These are phyloP conservation scores for Eimeria brunetti DNA, from an alignment of 169 alveolate species.

Conservation along the genomic window DNA sequence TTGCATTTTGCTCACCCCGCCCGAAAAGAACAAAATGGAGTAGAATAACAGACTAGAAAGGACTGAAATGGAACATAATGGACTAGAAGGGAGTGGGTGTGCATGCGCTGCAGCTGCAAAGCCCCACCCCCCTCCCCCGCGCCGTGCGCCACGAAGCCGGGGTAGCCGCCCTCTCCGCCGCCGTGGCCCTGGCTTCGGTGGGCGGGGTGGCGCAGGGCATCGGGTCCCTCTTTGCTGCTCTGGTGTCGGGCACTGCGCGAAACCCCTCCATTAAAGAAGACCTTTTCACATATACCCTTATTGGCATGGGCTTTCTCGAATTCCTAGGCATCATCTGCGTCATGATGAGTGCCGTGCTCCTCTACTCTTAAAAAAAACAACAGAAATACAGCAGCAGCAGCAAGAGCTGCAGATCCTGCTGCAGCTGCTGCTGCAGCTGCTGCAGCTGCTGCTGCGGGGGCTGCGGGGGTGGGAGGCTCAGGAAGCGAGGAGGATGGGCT, in stretches of 20 bases:
- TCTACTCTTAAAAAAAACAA: constrained; percentile 90
- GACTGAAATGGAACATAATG: too few relatives aligned
- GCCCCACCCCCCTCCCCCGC: background rate
- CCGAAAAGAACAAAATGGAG: too few relatives aligned
- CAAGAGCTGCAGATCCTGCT: too few relatives aligned
- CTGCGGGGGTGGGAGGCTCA: too few relatives aligned
- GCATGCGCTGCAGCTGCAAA: background rate
- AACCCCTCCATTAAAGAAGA: constrained; percentile 94
- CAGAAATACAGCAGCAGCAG: too few relatives aligned
- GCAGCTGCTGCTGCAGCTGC: too few relatives aligned
- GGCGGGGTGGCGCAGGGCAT: constrained; percentile 93
- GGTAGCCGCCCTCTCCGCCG: constrained; percentile 82
- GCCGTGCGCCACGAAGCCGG: constrained; percentile 80
- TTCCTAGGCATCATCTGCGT: constrained; percentile 92
- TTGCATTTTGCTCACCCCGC: too few relatives aligned
- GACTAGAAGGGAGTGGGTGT: too few relatives aligned
- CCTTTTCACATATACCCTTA: constrained; percentile 92
- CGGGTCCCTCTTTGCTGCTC: constrained; percentile 94
- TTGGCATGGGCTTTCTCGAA: constrained; percentile 95
- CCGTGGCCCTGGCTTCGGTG: constrained; percentile 83
- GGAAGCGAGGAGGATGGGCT: too few relatives aligned
- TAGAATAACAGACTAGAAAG: too few relatives aligned
- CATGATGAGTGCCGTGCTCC: constrained; percentile 92
- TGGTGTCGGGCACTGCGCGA: constrained; percentile 93
- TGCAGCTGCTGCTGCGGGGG: too few relatives aligned